Base-by-base conservation (phyloP, 352 stramenopile genomes). In the Globisporangium uncinulatum region DNA sequence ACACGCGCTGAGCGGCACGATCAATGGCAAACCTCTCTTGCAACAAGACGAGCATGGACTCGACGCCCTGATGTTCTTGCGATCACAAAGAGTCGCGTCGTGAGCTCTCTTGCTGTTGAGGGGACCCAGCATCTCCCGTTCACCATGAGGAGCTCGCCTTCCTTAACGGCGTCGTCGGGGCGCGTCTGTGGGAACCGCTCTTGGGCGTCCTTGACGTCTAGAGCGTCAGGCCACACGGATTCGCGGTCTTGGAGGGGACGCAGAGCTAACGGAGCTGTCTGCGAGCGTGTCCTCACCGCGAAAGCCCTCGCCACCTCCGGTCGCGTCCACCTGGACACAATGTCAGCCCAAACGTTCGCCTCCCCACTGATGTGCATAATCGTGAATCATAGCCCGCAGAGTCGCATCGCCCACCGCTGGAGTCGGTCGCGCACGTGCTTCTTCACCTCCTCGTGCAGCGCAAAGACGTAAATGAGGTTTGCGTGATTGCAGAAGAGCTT, bases 301-400 rank as follows among this genome's bases (percentile, higher is more conserved):
- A 21, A 15, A 8, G 4, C 3, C 14, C 9, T 6, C 9, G 7
- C 9, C 4, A 5, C 5, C 46, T 21, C 36, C 24, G 31, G 51
- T 8, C n/a, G 61, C 24, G 24, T 29, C 63, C 61, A 71, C 11
- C 69, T 46, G 8, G 55, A 65, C 10, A 67, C 43, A 1, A 76
- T 43, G 31, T 77, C 65, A 1, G 55, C 69, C 57, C 63, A 73
- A 0, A 65, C 54, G 21, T 77, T 71, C 44, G 56, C 4, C 4
- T 1, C 46, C 4, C 65, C 68, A 10, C 55, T 42, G 41, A 71
- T 70, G 24, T 76, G 64, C 13, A 68, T 39, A 51, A 73, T 70
- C 42, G 24, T 62, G 41, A 72, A 71, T 4, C 21, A 20, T 4
- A 62, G 43, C 2, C 49, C 54, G 8, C 39, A 47, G 15, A 68